Evolutionary conservation across 768 basidiomycete genomes (phyloP).

Genomic region (Mycena indigotica): DNA sequence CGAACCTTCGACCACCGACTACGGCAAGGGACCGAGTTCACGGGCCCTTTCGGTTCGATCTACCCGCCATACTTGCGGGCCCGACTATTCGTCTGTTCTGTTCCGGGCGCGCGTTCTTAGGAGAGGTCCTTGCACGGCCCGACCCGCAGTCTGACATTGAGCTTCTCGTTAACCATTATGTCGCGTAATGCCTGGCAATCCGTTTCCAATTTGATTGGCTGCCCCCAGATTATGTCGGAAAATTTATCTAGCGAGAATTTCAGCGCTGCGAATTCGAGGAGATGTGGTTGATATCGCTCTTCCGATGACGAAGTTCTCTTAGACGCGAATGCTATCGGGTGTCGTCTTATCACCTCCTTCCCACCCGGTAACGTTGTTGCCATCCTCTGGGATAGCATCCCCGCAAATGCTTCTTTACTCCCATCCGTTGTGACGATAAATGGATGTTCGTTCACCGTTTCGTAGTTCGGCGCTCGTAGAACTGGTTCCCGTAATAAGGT

Average conservation of each 20-base stretch:
- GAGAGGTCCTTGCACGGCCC: too few species aligned
- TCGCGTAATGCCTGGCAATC: constrained; percentile 40
- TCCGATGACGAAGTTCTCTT: constrained; percentile 35
- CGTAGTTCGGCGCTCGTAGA: constrained; percentile 18
- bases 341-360: constrained; percentile 14
- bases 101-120: too few species aligned
- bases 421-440: constrained; percentile 44
- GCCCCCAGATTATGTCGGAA: constrained; percentile 30
- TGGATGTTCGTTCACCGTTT: constrained; percentile 28
- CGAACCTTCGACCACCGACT: too few species aligned
- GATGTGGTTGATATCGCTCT: constrained; percentile 35
- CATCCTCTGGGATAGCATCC: constrained; percentile 30
- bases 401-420: constrained; percentile 37
- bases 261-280: constrained; percentile 39
- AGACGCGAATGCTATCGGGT: constrained; percentile 37
- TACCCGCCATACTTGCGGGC: too few species aligned
- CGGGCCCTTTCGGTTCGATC: too few species aligned
- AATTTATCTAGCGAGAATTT: constrained; percentile 38
- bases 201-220: constrained; percentile 36
- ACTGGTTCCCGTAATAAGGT: constrained; percentile 29
- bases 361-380: constrained; percentile 26
- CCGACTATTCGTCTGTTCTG: too few species aligned
- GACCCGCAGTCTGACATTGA: too few species aligned
- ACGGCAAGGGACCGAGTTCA: too few species aligned
- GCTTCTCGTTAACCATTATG: constrained; percentile 30